A percentile compares a stretch with the other conserved stretches of the same genome.
These are phyloP conservation scores for Bretschneidera sinensis DNA, from an alignment of 345 rosid genomes.

Conservation along the genomic window DNA sequence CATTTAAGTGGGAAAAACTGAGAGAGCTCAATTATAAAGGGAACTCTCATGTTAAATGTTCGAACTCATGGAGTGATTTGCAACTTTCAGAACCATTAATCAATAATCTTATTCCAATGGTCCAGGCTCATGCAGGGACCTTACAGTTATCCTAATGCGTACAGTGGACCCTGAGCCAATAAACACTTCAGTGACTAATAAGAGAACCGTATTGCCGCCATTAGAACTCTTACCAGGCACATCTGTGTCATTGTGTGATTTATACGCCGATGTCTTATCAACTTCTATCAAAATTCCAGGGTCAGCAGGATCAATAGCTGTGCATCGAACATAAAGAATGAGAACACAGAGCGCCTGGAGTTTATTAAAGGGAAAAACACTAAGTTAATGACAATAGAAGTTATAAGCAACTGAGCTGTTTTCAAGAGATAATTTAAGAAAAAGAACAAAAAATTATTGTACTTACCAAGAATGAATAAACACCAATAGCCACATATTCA, in stretches of 20 bases:
- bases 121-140: neutral
- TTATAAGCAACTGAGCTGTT: neutral
- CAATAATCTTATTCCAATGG: neutral
- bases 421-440: neutral
- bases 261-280: slow-evolving; percentile 47
- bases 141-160: neutral
- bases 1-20: neutral
- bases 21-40: neutral
- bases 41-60: too few relatives aligned
- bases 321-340: slow-evolving; percentile 72
- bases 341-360: slow-evolving; percentile 70
- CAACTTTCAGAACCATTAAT: neutral
- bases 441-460: neutral
- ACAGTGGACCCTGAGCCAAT: neutral
- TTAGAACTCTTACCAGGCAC: slow-evolving; percentile 34
- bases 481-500: slow-evolving; percentile 60
- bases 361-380: neutral
- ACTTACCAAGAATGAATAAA: slow-evolving; percentile 76
- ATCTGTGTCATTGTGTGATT: slow-evolving; percentile 47
- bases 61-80: neutral
- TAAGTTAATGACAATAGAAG: neutral
- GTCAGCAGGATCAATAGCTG: slow-evolving; percentile 95
- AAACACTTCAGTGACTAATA: neutral
- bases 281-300: slow-evolving; percentile 67
- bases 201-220: neutral